A percentile compares a stretch with the other conserved stretches of the same genome.
These are phyloP conservation scores for Oryza brachyantha DNA, from an alignment of 176 grass and related monocot genomes.

Conservation along the genomic window DNA sequence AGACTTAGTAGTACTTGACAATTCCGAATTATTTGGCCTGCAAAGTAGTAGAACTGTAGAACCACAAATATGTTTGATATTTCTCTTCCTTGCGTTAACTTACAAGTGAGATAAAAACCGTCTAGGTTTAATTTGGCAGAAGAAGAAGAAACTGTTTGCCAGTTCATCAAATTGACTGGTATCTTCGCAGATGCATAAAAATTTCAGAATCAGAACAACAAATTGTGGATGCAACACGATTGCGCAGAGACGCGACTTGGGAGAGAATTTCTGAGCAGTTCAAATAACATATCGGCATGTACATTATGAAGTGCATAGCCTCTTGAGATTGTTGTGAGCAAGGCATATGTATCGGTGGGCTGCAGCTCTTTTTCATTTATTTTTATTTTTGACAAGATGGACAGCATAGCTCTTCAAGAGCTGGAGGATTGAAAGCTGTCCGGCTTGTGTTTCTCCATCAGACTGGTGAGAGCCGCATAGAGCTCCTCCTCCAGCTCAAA, in stretches of 20 bases:
- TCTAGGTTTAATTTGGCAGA: background rate
- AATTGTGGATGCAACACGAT: background rate
- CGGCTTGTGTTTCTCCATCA: slow-evolving; percentile 79
- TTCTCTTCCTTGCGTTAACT: background rate
- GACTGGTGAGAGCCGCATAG: slow-evolving; percentile 35
- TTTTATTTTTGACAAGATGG: no score
- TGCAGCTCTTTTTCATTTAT: no score
- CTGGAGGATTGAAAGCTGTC: slow-evolving; percentile 50
- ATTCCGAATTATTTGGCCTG: background rate
- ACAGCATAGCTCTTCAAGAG: slow-evolving; percentile 22
- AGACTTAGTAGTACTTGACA: no score
- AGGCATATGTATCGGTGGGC: background rate
- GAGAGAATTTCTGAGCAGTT: background rate
- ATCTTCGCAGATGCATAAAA: background rate
- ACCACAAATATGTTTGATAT: no score
- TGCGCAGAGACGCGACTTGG: background rate
- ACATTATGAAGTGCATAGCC: background rate
- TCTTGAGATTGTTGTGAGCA: background rate
- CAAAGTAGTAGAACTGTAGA: no score
- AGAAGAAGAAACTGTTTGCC: background rate
- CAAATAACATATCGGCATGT: background rate
- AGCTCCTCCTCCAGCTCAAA: slow-evolving; percentile 54
- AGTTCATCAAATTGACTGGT: background rate
- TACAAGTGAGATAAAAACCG: background rate
- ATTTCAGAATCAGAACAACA: background rate